Evolutionary conservation across 106 monocot species (phyloP).

Genomic region (Agapanthus africanus): DNA sequence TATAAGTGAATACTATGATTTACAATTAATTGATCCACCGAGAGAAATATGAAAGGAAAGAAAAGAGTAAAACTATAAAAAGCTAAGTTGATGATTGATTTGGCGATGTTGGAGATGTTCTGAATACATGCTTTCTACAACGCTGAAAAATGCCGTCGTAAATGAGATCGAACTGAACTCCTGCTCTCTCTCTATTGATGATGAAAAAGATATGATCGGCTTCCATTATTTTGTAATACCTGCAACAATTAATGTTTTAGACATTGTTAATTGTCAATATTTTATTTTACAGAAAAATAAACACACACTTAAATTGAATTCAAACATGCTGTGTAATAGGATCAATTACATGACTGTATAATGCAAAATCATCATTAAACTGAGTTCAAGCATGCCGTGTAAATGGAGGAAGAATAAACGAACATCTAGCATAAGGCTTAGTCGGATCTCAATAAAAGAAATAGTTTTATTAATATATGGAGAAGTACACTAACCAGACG

Average conservation of each 20-base stretch:
- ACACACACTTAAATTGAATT: background rate
- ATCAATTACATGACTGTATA: too few species aligned
- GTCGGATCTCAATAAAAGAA: too few species aligned
- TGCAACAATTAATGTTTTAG: conserved; percentile 29
- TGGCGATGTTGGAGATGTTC: conserved; percentile 28
- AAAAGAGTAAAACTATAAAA: background rate
- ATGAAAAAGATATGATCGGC: conserved; percentile 91
- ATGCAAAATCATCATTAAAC: too few species aligned
- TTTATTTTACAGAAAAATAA: too few species aligned
- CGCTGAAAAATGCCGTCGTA: conserved; percentile 92
- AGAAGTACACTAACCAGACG: conserved; percentile 57
- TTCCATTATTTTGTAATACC: conserved; percentile 98
- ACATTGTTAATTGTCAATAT: too few species aligned
- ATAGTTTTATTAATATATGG: too few species aligned
- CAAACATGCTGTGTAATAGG: too few species aligned
- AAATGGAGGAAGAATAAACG: background rate
- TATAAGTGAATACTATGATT: background rate
- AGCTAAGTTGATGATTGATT: background rate
- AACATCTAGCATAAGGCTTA: too few species aligned
- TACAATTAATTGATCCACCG: too few species aligned
- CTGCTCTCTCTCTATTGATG: conserved; percentile 85
- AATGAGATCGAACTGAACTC: conserved; percentile 84
- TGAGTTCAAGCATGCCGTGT: too few species aligned
- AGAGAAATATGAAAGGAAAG: background rate
- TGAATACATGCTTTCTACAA: conserved; percentile 70